Conservation (phyloP, 2,329 filamentous ascomycete genomes). For the Hymenoscyphus repandus region DNA sequence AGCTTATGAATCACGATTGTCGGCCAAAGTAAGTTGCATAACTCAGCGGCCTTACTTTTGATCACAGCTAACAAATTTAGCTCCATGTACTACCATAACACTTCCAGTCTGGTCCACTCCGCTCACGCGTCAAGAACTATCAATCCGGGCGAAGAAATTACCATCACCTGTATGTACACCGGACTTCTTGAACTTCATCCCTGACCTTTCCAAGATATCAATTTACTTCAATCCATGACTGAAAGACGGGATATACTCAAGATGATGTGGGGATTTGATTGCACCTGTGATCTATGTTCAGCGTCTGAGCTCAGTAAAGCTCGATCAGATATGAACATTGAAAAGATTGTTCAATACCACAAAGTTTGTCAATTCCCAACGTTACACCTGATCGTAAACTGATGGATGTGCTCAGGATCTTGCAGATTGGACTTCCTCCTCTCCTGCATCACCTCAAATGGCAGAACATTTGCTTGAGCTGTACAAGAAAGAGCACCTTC, state of each 20-base stretch:
- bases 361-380: conserved; percentile 3
- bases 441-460: conserved; percentile 30
- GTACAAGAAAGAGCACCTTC: conserved; percentile 33
- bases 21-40: conserved; percentile 33
- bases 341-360: conserved; percentile 30
- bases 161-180: conserved; percentile 32
- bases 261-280: conserved; percentile 36
- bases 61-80: conserved; percentile 11
- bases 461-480: conserved; percentile 35
- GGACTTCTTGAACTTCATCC: background rate
- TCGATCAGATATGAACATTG: conserved; percentile 31
- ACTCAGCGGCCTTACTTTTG: background rate
- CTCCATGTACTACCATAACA: conserved; percentile 34
- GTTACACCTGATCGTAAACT: background rate
- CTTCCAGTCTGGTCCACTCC: conserved; percentile 33
- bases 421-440: conserved; percentile 31
- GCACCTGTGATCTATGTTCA: conserved; percentile 35
- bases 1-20: conserved; percentile 39
- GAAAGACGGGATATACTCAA: conserved; percentile 30
- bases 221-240: conserved; percentile 30
- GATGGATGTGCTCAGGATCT: conserved; percentile 19
- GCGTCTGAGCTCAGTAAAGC: conserved; percentile 12
- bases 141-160: conserved; percentile 37
- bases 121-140: conserved; percentile 36
- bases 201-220: conserved; percentile 19